A percentile compares a stretch with the other conserved stretches of the same genome.
phyloP scores from a whole-genome alignment of 73 alveolate genomes.

The Tetrahymena borealis region DNA sequence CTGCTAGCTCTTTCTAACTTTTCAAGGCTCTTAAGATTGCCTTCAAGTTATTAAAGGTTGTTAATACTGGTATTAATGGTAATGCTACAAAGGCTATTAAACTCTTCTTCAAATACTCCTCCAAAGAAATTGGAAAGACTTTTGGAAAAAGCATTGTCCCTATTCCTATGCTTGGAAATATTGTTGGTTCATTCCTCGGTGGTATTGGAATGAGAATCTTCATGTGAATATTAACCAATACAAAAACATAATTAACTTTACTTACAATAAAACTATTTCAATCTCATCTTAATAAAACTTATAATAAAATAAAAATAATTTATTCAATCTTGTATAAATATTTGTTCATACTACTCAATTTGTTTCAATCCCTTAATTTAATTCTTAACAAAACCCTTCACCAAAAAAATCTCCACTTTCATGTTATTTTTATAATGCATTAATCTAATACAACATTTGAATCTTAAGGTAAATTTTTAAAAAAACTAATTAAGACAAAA shows the following conservation, averaged over 20 bases:
- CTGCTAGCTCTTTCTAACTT: background rate
- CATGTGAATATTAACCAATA: background rate
- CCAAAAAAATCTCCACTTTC: background rate
- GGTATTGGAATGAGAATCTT: background rate
- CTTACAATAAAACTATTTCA: background rate
- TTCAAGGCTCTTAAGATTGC: constrained; percentile 1
- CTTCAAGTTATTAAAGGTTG: background rate
- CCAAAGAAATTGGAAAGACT: background rate
- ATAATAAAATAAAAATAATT: background rate
- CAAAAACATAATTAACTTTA: background rate
- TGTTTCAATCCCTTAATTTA: background rate
- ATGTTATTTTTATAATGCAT: too few species aligned
- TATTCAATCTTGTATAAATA: background rate
- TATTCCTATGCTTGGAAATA: background rate
- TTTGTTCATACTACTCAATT: too few species aligned
- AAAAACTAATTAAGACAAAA: too few species aligned
- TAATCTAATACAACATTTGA: too few species aligned
- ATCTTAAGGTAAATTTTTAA: too few species aligned
- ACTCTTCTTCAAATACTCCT: background rate
- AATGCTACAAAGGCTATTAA: background rate
- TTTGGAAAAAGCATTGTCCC: background rate
- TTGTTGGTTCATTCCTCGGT: background rate
- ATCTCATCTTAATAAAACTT: background rate
- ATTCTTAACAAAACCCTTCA: background rate
- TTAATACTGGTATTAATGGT: background rate